Evolutionary conservation across 257 asterid genomes (phyloP), one percentile per base, ranked within the genome.

Genomic region (Anisodus tanguticus): DNA sequence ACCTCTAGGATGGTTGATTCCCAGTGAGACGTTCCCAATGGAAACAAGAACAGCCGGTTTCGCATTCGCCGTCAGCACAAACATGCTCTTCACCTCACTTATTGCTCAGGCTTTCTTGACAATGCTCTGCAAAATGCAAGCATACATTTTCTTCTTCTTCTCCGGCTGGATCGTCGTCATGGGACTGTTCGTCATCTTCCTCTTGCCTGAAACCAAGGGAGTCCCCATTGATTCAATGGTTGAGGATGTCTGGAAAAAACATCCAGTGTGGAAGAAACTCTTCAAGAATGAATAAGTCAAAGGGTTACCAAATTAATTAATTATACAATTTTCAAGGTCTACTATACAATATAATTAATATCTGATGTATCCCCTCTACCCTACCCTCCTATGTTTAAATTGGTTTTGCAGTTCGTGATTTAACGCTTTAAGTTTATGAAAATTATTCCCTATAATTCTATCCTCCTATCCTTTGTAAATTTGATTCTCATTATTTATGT

Each of bases 21-120:
- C 98, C 0, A 90, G 95, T 35, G 98, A 94, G 72, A 89, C 91
- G 3, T 93, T 90, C 90, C 98, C 98, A 0, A 4, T 94, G 53
- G 98, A 94, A 85, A 92, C 95, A 0, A 82, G 95, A 59, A 90
- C 97, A 0, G 91, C 98, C 0, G 98, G 98, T 2, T 93, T 93
- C 58, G 96, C 98, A 0, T 83, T 92, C 9, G 97, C 98, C 0
- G 96, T 94, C 1, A 91, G 98, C 87, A 79, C 90, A 22, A 89
- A 89, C 79, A 87, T 89, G 91, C 45, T 89, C 41, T 87, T 85
- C 86, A 89, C 91, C 13, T 89, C 87, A 83, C 0, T 85, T 39
- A 82, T 89, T 17, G 91, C 91, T 31, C 90, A 89, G 78, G 79
- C 85, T 2, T 87, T 87, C 85, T 79, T 89, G 67, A 85, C 91